Conservation (phyloP, 257 asterid genomes). For the Solanum dulcamara region DNA sequence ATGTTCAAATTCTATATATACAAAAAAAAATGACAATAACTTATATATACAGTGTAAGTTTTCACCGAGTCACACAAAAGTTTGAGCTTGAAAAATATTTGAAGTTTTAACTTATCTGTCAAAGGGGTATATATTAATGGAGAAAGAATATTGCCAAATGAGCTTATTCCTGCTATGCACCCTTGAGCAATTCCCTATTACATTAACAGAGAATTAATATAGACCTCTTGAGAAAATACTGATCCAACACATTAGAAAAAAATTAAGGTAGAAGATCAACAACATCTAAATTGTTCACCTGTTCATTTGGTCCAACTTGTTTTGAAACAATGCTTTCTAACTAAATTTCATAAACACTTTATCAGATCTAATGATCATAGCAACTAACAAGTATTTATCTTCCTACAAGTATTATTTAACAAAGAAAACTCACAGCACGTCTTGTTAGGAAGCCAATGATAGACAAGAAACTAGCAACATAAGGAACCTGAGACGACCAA, state of each 20-base stretch:
- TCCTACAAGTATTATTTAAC: background rate
- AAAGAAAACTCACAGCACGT: background rate
- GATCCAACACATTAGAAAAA: background rate
- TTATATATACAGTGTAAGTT: too few species aligned
- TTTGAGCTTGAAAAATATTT: background rate
- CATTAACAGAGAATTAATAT: background rate
- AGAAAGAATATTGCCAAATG: background rate
- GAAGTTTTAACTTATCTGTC: background rate
- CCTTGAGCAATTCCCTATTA: slow-evolving; percentile 10
- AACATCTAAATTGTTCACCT: background rate
- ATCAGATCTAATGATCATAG: background rate
- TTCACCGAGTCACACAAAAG: background rate
- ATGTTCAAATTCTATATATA: too few species aligned
- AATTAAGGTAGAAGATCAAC: background rate
- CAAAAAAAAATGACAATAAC: too few species aligned
- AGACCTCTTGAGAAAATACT: background rate
- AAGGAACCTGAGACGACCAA: background rate
- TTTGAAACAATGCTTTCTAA: slow-evolving; percentile 9
- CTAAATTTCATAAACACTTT: background rate
- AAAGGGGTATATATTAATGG: slow-evolving; percentile 7
- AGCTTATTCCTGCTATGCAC: slow-evolving; percentile 1
- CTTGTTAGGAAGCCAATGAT: background rate
- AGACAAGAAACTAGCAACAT: background rate
- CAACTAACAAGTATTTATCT: background rate
- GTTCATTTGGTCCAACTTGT: slow-evolving; percentile 6